Percentiles rank a stretch among this genome's conserved stretches.
Evolutionary conservation across 805 yeast species (phyloP).

Genomic region (Saccharomycopsis sp.): DNA sequence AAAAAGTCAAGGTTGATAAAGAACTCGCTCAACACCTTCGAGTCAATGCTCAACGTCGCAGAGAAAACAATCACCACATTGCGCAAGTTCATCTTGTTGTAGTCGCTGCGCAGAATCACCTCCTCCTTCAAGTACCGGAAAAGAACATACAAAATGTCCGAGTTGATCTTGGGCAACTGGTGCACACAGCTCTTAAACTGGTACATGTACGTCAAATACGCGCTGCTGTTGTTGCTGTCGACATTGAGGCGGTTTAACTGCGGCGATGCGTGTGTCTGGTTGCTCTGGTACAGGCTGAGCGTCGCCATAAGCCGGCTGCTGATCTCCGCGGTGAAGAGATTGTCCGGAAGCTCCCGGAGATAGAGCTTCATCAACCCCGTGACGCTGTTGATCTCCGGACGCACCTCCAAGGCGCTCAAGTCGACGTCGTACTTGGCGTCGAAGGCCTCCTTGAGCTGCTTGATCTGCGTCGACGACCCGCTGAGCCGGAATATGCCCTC

Average conservation of each 20-base stretch:
- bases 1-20: conserved; percentile 57
- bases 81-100: conserved; percentile 77
- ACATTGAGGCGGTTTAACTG: conserved; percentile 21
- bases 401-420: conserved; percentile 33
- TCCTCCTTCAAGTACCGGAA: conserved; percentile 54
- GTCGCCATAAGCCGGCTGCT: conserved; percentile 34
- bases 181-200: conserved; percentile 18
- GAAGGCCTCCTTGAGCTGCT: conserved; percentile 60
- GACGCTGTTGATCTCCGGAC: conserved; percentile 75
- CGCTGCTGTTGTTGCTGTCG: conserved; percentile 10
- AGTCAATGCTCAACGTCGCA: conserved; percentile 67
- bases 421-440: conserved; percentile 65
- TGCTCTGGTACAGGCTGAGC: conserved; percentile 24
- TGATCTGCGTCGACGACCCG: conserved; percentile 77
- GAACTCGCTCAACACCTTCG: conserved; percentile 51
- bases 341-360: conserved; percentile 67
- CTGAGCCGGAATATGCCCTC: conserved; percentile 89
- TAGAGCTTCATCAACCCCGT: conserved; percentile 82
- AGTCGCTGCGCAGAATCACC: conserved; percentile 51
- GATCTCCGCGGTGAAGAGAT: conserved; percentile 54
- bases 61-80: conserved; percentile 78
- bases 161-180: conserved; percentile 46
- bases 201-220: conserved; percentile 18
- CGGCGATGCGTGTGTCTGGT: conserved; percentile 22
- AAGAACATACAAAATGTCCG: conserved; percentile 55